phyloP scores from a whole-genome alignment of 345 rosid genomes.

The Odontarrhena argentea region DNA sequence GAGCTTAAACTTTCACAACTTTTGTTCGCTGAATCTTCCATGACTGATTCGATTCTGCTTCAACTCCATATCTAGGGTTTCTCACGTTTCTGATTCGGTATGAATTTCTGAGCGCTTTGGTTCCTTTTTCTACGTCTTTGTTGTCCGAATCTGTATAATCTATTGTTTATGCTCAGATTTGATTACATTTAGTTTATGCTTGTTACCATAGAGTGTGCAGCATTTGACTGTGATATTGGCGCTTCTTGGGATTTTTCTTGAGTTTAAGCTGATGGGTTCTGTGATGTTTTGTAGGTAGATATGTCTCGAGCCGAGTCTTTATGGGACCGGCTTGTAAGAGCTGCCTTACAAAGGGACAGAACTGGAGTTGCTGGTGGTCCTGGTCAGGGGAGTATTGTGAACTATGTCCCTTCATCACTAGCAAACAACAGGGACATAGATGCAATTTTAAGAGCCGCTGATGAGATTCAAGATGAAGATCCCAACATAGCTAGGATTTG shows the following conservation, averaged over 20 bases:
- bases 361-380: conserved; percentile 54
- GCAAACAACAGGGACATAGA: conserved; percentile 82
- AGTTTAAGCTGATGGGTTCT: conserved; percentile 5
- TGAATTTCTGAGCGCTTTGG: background rate
- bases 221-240: background rate
- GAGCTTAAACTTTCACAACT: conserved; percentile 1
- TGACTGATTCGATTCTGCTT: conserved; percentile 35
- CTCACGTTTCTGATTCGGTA: conserved; percentile 21
- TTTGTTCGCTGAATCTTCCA: conserved; percentile 30
- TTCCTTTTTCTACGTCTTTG: background rate
- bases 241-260: background rate
- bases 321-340: conserved; percentile 91
- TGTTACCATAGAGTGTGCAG: background rate
- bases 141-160: conserved; percentile 19
- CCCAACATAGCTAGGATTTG: conserved; percentile 83
- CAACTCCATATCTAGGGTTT: conserved; percentile 37
- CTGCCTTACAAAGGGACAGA: conserved; percentile 75
- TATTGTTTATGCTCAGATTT: background rate
- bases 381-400: conserved; percentile 71
- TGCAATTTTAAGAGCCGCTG: conserved; percentile 88
- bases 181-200: background rate
- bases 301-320: conserved; percentile 80
- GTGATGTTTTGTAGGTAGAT: conserved; percentile 33
- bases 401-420: conserved; percentile 85
- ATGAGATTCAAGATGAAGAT: conserved; percentile 94